Evolutionary conservation across 495 filamentous ascomycete genomes (phyloP).

Genomic region (Monascus purpureus): DNA sequence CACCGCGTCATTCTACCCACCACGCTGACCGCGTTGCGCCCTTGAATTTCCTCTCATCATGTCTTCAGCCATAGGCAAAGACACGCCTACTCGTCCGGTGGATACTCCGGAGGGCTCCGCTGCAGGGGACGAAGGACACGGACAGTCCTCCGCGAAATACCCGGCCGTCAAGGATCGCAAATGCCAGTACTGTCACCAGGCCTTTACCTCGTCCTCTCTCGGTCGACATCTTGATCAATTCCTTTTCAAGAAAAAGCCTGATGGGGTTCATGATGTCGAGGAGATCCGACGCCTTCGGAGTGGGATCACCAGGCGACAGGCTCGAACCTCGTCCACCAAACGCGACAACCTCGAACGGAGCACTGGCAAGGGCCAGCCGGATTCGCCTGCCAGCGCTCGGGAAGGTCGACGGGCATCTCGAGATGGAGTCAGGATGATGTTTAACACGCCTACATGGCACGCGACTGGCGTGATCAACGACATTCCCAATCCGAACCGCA

Average conservation of each 20-base stretch:
- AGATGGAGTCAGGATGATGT: constrained; percentile 34
- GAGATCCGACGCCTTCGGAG: constrained; percentile 71
- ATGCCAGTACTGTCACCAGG: constrained; percentile 73
- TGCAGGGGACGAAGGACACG: constrained; percentile 22
- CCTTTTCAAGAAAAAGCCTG: constrained; percentile 76
- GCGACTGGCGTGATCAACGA: constrained; percentile 72
- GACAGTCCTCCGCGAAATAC: constrained; percentile 20
- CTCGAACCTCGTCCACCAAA: constrained; percentile 45
- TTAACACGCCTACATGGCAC: constrained; percentile 60
- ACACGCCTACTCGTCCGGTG: constrained; percentile 10
- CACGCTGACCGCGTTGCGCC: too few species aligned
- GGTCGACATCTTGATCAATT: constrained; percentile 85
- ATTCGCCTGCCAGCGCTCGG: constrained; percentile 6
- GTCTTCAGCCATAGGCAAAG: constrained; percentile 15
- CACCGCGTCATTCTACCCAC: too few species aligned
- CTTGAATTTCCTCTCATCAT: neutral
- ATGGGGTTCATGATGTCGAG: constrained; percentile 77
- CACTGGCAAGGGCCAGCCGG: constrained; percentile 17
- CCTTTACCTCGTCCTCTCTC: constrained; percentile 85
- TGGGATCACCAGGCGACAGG: constrained; percentile 69
- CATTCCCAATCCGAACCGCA: constrained; percentile 35
- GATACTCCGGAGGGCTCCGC: constrained; percentile 38
- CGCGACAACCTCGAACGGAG: constrained; percentile 33
- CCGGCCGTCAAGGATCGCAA: constrained; percentile 57
- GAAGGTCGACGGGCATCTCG: constrained; percentile 17